Base-by-base conservation (phyloP, 176 grass and related monocot species). In the Oryza australiensis region DNA sequence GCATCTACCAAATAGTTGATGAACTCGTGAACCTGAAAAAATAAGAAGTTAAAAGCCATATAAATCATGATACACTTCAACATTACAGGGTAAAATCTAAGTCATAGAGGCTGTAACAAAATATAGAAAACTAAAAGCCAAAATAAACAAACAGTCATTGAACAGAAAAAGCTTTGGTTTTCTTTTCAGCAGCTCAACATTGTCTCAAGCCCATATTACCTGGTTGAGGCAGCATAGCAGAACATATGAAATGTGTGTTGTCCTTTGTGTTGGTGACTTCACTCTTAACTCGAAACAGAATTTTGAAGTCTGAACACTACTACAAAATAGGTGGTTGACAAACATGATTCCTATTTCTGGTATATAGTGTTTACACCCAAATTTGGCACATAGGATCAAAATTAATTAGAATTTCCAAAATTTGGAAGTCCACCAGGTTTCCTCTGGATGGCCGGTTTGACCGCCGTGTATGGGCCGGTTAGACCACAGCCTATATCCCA, bases 11-110 rank as follows among this genome's bases (percentile, higher is more conserved):
- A 85, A 75, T 88, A 85, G 59, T 78, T 84, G 77, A 98, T 78
- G 63, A 95, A 98, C 55, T 98, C 84, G 9, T 64, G 76, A 45
- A 98, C 87, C 93, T 98, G 76, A 85, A 97, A 73, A 79, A 75
- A 74, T 48, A 35, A 76, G 76, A n/a, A n/a, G 59, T 30, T 65
- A 76, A 48, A 72, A 22, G 74, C 26, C 22, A 70, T 38, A 33
- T 11, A 74, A 15, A 74, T 23, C 69, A 67, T 66, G 53, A 53
- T 68, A 28, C 33, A 70, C 9, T 18, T 34, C 9, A 10, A 51
- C 46, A 53, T 65, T 69, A 46, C 11, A 28, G 5, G 42, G 13
- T 48, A 49, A 27, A 49, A 53, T 53, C 28, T 15, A 53, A 53
- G 41, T 15, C 27, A 53, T n/a, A n/a, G 12, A 33, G 27, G n/a